A percentile compares a stretch with the other conserved stretches of the same genome.
phyloP scores from a whole-genome alignment of 2,329 filamentous ascomycete genomes.

The Ramularia endophylla region DNA sequence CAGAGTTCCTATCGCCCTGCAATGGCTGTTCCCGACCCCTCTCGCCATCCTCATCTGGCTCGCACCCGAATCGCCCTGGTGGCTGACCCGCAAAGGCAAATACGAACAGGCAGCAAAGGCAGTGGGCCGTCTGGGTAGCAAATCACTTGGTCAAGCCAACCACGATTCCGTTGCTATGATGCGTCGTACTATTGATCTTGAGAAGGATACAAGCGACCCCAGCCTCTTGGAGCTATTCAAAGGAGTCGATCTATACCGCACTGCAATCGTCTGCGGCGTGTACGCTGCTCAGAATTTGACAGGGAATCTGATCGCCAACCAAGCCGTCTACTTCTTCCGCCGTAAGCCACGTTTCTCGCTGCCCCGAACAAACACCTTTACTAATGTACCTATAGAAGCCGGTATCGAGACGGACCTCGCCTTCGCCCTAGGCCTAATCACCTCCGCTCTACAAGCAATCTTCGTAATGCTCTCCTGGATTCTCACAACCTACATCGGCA shows the following conservation, averaged over 20 bases:
- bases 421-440: slow-evolving; percentile 59
- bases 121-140: slow-evolving; percentile 46
- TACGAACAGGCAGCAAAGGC: slow-evolving; percentile 35
- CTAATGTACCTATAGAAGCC: slow-evolving; percentile 45
- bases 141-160: slow-evolving; percentile 33
- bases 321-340: slow-evolving; percentile 57
- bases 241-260: slow-evolving; percentile 50
- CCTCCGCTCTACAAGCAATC: slow-evolving; percentile 56
- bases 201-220: slow-evolving; percentile 44
- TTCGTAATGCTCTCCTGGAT: slow-evolving; percentile 63
- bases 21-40: slow-evolving; percentile 55
- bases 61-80: slow-evolving; percentile 48
- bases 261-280: slow-evolving; percentile 51
- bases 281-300: slow-evolving; percentile 56
- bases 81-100: slow-evolving; percentile 27
- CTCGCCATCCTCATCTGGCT: slow-evolving; percentile 48
- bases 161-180: slow-evolving; percentile 54
- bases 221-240: slow-evolving; percentile 49
- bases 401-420: slow-evolving; percentile 50
- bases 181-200: slow-evolving; percentile 52
- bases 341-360: slow-evolving; percentile 41
- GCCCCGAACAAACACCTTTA: slow-evolving; percentile 4
- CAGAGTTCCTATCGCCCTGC: slow-evolving; percentile 50
- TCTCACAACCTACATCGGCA: slow-evolving; percentile 57
- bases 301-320: slow-evolving; percentile 58